Base-by-base conservation (phyloP, 306 rosid species). In the Prunus campanulata region DNA sequence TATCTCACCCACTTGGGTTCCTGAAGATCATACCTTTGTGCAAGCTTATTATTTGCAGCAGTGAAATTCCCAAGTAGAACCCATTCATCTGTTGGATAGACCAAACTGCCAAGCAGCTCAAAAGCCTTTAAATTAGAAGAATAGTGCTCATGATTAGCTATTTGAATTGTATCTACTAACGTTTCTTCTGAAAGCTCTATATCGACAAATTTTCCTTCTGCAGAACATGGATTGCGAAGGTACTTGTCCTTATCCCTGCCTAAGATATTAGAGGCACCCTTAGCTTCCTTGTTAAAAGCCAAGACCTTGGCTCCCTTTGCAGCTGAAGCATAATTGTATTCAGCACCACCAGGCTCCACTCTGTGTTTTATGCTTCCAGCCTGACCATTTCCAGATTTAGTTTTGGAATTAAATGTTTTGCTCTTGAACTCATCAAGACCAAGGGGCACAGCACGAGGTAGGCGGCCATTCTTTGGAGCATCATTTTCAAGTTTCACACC, bases 1-100 rank as follows among this genome's bases (percentile, higher is more conserved):
- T 96, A 96, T 83, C 99, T 92, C 82, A 89, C 98, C 99, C 99
- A 96, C 82, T 96, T 92, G 65, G 98, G 99, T 70, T 92, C 93
- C 71, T 71, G 77, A 75, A 96, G 88, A 80, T 80, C 91, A 81
- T 88, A 92, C 55, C 86, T 85, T 61, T 89, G 98, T 6, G 88
- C 88, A 74, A 88, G 92, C 83, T 86, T 96, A 78, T 87, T 95
- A 82, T 96, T 92, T 55, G 91, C 83, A 72, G 99, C 96, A 44
- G 87, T 92, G 68, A 88, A 91, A 74, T 91, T 89, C 75, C 99
- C 98, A 44, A 92, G 90, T 63, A 81, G 83, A 79, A 85, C 82
- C 99, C 98, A 96, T 83, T 32, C 86, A 83, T 88, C 93, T 46
- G 99, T 88, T 67, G 99, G 99, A 85, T 89, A 96, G 74, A 81